Evolutionary conservation across 768 basidiomycete species (phyloP), one percentile per base, ranked within the genome.

Genomic region (Lactifluus echinatus): DNA sequence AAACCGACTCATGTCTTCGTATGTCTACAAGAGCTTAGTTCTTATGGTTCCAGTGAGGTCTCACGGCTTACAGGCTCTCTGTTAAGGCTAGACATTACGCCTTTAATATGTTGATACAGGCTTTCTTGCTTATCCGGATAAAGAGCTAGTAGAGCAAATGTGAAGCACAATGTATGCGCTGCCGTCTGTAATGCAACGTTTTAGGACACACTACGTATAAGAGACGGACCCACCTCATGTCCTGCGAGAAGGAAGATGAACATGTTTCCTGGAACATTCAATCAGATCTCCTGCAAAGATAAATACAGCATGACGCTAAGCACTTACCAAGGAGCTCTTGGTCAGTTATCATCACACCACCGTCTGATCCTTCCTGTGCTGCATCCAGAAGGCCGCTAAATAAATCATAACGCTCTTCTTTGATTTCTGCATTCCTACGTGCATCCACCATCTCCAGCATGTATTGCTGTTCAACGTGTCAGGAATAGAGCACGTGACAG

Each of bases 91-190:
- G 70, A 56, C 31, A 73, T 57, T 3, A 74, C 62, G 4, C 57
- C 55, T 24, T 64, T 69, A 56, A 74, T 72, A 55, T 70, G 73
- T 56, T 68, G 55, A 55, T 67, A 73, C 28, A 74, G 58, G 46
- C 66, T 71, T 49, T 71, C 75, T 64, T 79, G 77, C 50, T 73
- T 70, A 1, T 75, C 73, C 1, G 67, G 69, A 56, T 73, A 66
- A 8, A 76, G 63, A 0, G 77, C 76, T 2, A 79, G 68, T 49
- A 77, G 56, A 6, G 66, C 76, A 51, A 78, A 69, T 0, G 72
- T 60, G 62, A 70, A 75, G 45, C 66, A 68, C 7, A 76, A 57
- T 2, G 74, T 68, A 54, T 74, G 67, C 3, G 68, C 69, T 0
- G 74, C 70, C 2, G 75, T 74, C 73, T 75, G 45, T 24, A 11